phyloP scores from a whole-genome alignment of 2,329 filamentous ascomycete genomes.

The Phyllachora maydis region DNA sequence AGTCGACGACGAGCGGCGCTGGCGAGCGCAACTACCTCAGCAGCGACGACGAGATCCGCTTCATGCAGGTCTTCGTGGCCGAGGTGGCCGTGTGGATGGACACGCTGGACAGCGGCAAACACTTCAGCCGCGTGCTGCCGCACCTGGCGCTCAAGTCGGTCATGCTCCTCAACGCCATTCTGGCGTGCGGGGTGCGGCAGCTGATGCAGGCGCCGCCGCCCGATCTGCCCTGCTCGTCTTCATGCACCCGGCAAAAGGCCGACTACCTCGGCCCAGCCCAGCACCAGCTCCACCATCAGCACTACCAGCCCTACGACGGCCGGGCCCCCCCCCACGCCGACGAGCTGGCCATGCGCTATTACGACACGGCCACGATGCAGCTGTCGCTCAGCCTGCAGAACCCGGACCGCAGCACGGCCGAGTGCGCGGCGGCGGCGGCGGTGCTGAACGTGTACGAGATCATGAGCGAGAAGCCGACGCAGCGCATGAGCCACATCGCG shows the following conservation, averaged over 20 bases:
- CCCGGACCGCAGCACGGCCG: conserved; percentile 60
- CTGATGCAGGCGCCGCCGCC: conserved; percentile 50
- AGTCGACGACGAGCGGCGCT: too few species aligned
- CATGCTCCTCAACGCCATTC: conserved; percentile 73
- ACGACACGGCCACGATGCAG: conserved; percentile 65
- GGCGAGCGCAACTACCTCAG: conserved; percentile 42
- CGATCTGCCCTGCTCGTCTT: too few species aligned
- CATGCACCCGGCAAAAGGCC: too few species aligned
- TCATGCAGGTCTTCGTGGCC: conserved; percentile 82
- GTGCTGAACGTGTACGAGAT: conserved; percentile 85
- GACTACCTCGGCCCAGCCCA: background rate
- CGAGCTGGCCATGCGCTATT: conserved; percentile 64
- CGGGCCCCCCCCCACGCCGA: conserved; percentile 40
- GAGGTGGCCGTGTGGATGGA: conserved; percentile 93
- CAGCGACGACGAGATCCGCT: conserved; percentile 59
- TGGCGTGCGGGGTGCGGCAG: conserved; percentile 76
- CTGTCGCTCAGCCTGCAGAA: conserved; percentile 62
- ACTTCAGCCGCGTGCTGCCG: conserved; percentile 71
- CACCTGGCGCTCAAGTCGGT: conserved; percentile 65
- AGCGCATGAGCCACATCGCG: conserved; percentile 77
- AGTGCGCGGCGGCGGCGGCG: conserved; percentile 74
- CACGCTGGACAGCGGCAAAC: conserved; percentile 64
- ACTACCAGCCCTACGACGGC: conserved; percentile 22
- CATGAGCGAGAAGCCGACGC: conserved; percentile 62
- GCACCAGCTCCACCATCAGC: background rate